Conservation (phyloP, 140 eudicot genomes). For the Stevia rebaudiana region DNA sequence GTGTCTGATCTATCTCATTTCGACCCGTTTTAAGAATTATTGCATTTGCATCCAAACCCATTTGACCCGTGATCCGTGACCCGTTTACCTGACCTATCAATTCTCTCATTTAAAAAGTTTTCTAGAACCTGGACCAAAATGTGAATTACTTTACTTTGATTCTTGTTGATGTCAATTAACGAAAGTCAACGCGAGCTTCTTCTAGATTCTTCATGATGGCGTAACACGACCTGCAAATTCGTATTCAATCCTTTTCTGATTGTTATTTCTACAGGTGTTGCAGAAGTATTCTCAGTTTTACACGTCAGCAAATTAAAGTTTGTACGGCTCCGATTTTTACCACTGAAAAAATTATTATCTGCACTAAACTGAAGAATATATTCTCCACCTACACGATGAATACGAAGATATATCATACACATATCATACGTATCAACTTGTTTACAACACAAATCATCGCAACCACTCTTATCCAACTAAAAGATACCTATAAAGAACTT, state of each 20-base stretch:
- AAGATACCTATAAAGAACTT: constrained; percentile 40
- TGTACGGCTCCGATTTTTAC: constrained; percentile 16
- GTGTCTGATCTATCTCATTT: background rate
- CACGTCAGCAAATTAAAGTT: constrained; percentile 18
- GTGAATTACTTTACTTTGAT: background rate
- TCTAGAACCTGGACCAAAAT: background rate
- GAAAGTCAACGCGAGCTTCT: constrained; percentile 10
- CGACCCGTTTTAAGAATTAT: background rate
- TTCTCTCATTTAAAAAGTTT: background rate
- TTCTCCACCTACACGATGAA: constrained; percentile 19
- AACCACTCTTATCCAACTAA: constrained; percentile 35
- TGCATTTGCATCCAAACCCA: background rate
- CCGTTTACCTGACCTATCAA: background rate
- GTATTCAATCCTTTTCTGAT: background rate
- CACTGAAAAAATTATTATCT: constrained; percentile 11
- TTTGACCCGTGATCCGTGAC: background rate
- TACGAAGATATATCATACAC: constrained; percentile 8
- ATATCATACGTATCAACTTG: constrained; percentile 27
- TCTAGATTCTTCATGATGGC: constrained; percentile 17
- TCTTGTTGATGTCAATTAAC: constrained; percentile 3
- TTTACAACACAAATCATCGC: constrained; percentile 35
- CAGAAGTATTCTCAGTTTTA: constrained; percentile 18
- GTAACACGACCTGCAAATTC: constrained; percentile 6
- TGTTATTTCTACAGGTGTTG: constrained; percentile 17
- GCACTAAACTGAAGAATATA: constrained; percentile 33